Evolutionary conservation across 148 eudicot species (phyloP).

Genomic region (Spergularia marina): DNA sequence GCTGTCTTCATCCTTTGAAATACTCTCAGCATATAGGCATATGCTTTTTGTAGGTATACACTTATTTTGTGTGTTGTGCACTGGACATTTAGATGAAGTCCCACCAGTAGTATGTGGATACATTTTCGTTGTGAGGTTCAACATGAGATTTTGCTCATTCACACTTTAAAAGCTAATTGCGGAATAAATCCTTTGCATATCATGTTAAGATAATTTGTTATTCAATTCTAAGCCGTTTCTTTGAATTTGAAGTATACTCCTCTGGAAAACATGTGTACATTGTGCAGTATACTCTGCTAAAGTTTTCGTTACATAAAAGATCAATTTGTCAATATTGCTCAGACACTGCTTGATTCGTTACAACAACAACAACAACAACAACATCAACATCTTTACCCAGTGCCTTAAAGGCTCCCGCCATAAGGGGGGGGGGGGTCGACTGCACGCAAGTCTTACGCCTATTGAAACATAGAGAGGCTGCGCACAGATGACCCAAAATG

Average conservation of each 20-base stretch:
- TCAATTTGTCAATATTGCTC: neutral
- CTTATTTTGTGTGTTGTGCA: neutral
- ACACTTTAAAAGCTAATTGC: neutral
- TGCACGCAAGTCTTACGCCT: no score
- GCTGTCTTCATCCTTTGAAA: neutral
- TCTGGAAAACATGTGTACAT: neutral
- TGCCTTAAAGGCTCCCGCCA: no score
- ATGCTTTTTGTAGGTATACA: neutral
- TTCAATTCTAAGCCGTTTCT: neutral
- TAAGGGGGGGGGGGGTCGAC: no score
- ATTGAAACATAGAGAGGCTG: no score
- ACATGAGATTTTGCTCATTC: neutral
- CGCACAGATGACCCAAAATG: no score
- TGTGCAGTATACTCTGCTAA: neutral
- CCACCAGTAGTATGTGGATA: neutral
- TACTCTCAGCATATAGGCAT: neutral
- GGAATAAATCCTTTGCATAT: neutral
- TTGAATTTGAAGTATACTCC: neutral
- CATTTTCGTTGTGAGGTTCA: neutral
- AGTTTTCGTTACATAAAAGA: neutral
- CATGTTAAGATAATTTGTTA: neutral
- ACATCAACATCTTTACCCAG: no score
- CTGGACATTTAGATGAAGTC: neutral
- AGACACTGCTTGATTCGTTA: no score
- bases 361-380: no score